Percentiles rank a stretch among this genome's conserved stretches.
These are phyloP conservation scores for Fraxinus anomala DNA, from an alignment of 257 asterid species.

Conservation along the genomic window DNA sequence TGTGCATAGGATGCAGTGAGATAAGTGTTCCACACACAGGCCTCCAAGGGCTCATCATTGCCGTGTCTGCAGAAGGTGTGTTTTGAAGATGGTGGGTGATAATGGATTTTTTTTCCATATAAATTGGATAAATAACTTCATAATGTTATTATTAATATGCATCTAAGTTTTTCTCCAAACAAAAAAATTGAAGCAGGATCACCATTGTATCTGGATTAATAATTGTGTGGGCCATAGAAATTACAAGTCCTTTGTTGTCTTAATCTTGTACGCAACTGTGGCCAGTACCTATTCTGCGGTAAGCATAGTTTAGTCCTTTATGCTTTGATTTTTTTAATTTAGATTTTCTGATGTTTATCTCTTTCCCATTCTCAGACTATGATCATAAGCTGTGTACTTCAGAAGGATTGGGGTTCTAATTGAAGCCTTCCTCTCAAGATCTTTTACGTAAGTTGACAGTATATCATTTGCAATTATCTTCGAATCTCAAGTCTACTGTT, in stretches of 20 bases:
- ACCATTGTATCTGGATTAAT: conserved; percentile 89
- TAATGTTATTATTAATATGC: not conserved
- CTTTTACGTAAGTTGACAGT: conserved; percentile 59
- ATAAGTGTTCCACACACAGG: conserved; percentile 70
- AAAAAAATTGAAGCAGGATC: conserved; percentile 59
- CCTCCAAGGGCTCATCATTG: conserved; percentile 98
- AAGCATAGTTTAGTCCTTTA: conserved; percentile 27
- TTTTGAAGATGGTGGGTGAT: conserved; percentile 84
- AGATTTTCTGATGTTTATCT: conserved; percentile 8
- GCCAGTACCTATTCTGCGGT: conserved; percentile 71
- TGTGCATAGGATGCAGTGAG: conserved; percentile 46
- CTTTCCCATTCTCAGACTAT: conserved; percentile 47
- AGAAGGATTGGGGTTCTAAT: conserved; percentile 48
- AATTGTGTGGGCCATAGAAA: conserved; percentile 89
- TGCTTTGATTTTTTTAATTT: conserved; percentile 8
- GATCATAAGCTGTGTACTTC: conserved; percentile 41
- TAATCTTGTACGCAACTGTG: conserved; percentile 68
- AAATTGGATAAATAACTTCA: conserved; percentile 12
- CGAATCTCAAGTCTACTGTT: not conserved
- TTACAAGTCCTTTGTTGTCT: conserved; percentile 69
- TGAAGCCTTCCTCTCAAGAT: conserved; percentile 39
- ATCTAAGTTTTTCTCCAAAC: not conserved
- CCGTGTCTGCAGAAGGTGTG: conserved; percentile 90
- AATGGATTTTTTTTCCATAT: conserved; percentile 9
- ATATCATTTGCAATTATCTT: conserved; percentile 7